phyloP scores from a whole-genome alignment of 2,329 filamentous ascomycete genomes.

The Cladosporium sp. region DNA sequence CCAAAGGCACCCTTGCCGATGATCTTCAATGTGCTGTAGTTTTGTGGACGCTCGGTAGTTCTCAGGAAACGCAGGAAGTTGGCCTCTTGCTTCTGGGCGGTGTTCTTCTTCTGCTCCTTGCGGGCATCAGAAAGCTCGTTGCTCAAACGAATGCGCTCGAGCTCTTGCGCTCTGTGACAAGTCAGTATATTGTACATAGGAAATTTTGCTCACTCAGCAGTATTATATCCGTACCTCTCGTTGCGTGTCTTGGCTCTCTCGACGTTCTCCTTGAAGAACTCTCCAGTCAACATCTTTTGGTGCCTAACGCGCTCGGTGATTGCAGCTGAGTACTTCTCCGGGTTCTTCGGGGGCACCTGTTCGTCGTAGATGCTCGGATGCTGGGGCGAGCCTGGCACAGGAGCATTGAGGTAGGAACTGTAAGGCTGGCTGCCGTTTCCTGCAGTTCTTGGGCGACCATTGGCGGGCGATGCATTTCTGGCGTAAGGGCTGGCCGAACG shows the following conservation, averaged over 20 bases:
- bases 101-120: slow-evolving; percentile 82
- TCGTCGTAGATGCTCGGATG: slow-evolving; percentile 52
- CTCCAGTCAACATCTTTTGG: slow-evolving; percentile 65
- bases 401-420: slow-evolving; percentile 65
- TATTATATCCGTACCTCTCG: slow-evolving; percentile 66
- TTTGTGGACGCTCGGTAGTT: slow-evolving; percentile 88
- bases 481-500: slow-evolving; percentile 68
- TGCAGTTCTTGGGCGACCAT: slow-evolving; percentile 74
- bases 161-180: slow-evolving; percentile 74
- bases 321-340: slow-evolving; percentile 84
- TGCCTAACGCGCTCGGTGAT: slow-evolving; percentile 72
- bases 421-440: slow-evolving; percentile 66
- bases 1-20: slow-evolving; percentile 99
- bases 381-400: slow-evolving; percentile 52
- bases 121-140: slow-evolving; percentile 71
- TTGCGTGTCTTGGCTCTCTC: slow-evolving; percentile 94
- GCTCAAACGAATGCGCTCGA: slow-evolving; percentile 82
- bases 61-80: slow-evolving; percentile 92
- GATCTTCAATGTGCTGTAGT: slow-evolving; percentile 95
- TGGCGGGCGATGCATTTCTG: slow-evolving; percentile 65
- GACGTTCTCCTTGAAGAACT: slow-evolving; percentile 98
- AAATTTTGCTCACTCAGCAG: background rate
- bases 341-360: slow-evolving; percentile 73
- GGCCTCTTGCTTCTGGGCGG: slow-evolving; percentile 82
- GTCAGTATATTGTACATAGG: slow-evolving; percentile 24